Base-by-base conservation (phyloP, 768 basidiomycete species). In the Suillus clintonianus region DNA sequence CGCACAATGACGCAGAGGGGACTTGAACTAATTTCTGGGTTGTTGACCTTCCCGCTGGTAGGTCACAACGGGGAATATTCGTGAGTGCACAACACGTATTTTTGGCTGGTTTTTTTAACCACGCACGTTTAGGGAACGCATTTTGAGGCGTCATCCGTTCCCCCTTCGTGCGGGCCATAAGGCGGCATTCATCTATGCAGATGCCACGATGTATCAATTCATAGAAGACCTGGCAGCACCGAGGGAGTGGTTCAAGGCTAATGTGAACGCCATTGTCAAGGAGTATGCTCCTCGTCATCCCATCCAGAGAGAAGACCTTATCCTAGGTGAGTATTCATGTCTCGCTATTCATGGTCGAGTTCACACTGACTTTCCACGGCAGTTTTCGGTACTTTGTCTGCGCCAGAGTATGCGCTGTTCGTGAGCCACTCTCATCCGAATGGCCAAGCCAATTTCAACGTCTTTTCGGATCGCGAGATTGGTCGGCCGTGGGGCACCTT, bases 401-500 rank as follows among this genome's bases (percentile, higher is more conserved):
- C 92, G 8, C 82, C 86, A 0, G 88, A 90, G 62, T 90, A 91
- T 74, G 92, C 86, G 0, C 75, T 91, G 30, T 88, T 92, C 66
- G 91, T 93, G 42, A 89, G 89, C 68, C 89, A 92, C 63, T 79
- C 80, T 63, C 89, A 91, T 74, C 84, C 82, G 2, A 83, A 88
- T 67, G 83, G 86, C 4, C 68, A 89, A 82, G 85, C 81, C 6
- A 85, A 89, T 71, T 93, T 94, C 78, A 89, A 90, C 63, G 87
- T 91, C 14, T 88, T 85, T 70, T 76, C 84, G 4, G 65, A 75
- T 14, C 77, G 83, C 3, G 80, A 76, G 62, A 69, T 70, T 36
- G 86, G 87, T 4, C 82, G 86, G 50, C 83, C 86, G 2, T 95
- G 92, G 92, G 92, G 92, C 8, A 81, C 82, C 17, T 92, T 91